phyloP scores from a whole-genome alignment of 176 grass and related monocot species.

The Musa schizocarpa region DNA sequence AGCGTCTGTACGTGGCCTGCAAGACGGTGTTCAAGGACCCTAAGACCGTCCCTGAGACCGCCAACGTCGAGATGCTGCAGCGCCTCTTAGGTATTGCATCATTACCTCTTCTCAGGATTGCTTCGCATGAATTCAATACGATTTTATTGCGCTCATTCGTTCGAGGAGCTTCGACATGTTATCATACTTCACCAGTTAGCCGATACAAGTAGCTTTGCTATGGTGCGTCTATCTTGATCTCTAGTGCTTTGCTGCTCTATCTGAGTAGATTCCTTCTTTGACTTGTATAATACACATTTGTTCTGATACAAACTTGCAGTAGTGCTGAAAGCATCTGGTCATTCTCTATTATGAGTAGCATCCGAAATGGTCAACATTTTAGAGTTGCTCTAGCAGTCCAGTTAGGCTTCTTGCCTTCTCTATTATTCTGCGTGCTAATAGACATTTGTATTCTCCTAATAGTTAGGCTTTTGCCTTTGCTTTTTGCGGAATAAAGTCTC shows the following conservation, averaged over 20 bases:
- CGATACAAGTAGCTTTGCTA: background rate
- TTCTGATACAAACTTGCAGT: background rate
- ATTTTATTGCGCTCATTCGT: background rate
- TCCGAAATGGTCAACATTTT: background rate
- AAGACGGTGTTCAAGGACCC: conserved; percentile 59
- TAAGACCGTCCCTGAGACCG: conserved; percentile 52
- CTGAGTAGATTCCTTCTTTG: background rate
- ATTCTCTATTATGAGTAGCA: background rate
- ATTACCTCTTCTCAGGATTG: background rate
- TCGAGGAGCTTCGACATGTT: background rate
- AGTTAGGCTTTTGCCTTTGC: background rate
- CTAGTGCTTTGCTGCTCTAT: background rate
- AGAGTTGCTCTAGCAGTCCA: background rate
- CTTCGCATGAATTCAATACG: background rate
- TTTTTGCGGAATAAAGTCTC: background rate
- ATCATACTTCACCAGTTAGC: background rate
- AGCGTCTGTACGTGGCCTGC: conserved; percentile 67
- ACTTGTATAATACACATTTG: background rate
- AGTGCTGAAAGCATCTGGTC: no score
- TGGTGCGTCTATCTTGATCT: background rate
- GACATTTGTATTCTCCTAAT: background rate
- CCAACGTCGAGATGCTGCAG: conserved; percentile 48
- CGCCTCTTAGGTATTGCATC: conserved; percentile 48
- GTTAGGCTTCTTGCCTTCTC: no score
- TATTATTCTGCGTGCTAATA: background rate